Evolutionary conservation across 139 green algal genomes (phyloP), one percentile per base, ranked within the genome.

Genomic region (Tetradesmus obliquus): DNA sequence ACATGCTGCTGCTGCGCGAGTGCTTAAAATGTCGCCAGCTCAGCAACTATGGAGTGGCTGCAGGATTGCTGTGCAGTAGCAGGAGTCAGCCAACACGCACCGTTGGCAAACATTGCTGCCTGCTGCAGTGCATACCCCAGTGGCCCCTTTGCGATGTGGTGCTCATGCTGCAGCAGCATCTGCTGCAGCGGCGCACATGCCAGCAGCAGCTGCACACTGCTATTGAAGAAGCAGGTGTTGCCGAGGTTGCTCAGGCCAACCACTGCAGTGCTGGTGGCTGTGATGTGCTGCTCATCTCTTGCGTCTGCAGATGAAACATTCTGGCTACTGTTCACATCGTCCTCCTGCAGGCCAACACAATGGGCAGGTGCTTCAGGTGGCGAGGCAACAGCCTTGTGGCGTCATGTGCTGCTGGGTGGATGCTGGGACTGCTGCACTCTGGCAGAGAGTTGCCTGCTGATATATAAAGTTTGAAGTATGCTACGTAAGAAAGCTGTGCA

Each of bases 211-310:
- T 97, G 95, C 84, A 97, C 22, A 1, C 86, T 91, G 3, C 83
- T 93, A 88, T 97, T 97, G 88, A 96, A 95, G 88, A 95, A 97
- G 84, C 95, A 97, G 2, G 95, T 97, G 82, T 97, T 97, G 71
- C 95, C 95, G 2, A 97, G 88, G 87, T 97, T 97, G 53, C 71
- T 74, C 15, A 97, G 93, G 8, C 94, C 94, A 0, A 93, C 79
- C 9, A 92, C 90, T 17, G 76, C 81, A 2, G 51, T 71, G 53
- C 62, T 69, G 62, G 66, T 57, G 20, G 81, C 89, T 71, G 89
- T 87, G 80, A 45, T 51, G 80, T 90, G 51, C 62, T 89, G 84
- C 57, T 79, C 66, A 24, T 24, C n/a, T 19, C 66, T 6, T 79
- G 66, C 24, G 22, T 45, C 22, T 79, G 66, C 84, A n/a, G 84